These are phyloP conservation scores for Hypomontagnella submonticulosa DNA, from an alignment of 495 filamentous ascomycete species.

Conservation along the genomic window DNA sequence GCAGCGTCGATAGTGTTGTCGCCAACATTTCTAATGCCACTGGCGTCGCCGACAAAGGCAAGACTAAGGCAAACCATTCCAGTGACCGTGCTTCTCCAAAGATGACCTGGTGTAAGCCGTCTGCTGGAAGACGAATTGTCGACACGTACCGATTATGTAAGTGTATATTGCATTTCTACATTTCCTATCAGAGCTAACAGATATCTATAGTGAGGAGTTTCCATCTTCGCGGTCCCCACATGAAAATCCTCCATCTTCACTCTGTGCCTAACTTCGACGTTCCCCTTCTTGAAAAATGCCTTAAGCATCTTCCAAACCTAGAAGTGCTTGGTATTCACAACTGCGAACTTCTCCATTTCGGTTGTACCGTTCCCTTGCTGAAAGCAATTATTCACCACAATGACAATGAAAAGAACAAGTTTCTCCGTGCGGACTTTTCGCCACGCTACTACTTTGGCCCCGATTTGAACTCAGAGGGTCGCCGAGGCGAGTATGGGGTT, in stretches of 20 bases:
- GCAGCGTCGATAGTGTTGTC: no score
- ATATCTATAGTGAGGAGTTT: constrained; percentile 18
- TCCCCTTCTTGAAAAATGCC: constrained; percentile 11
- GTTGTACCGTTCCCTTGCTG: constrained; percentile 21
- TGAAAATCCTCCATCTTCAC: constrained; percentile 34
- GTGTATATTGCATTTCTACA: background rate
- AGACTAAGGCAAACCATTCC: background rate
- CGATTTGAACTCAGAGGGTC: background rate
- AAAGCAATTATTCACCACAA: constrained; percentile 22
- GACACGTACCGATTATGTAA: constrained; percentile 11
- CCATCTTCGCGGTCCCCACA: constrained; percentile 17
- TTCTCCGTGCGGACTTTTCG: constrained; percentile 31
- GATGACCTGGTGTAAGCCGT: background rate
- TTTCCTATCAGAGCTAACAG: constrained; percentile 10
- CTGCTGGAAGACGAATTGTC: background rate
- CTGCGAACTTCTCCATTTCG: constrained; percentile 45
- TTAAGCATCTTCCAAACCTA: constrained; percentile 26
- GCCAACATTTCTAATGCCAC: no score
- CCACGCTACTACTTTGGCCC: constrained; percentile 39
- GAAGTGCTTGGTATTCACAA: constrained; percentile 38
- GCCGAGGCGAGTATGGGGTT: constrained; percentile 36
- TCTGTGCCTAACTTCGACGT: constrained; percentile 25
- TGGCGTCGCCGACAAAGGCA: background rate
- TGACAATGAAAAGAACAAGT: background rate
- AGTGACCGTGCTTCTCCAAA: constrained; percentile 15